phyloP scores from a whole-genome alignment of 2,329 filamentous ascomycete species.

The Teratosphaeria viscida region DNA sequence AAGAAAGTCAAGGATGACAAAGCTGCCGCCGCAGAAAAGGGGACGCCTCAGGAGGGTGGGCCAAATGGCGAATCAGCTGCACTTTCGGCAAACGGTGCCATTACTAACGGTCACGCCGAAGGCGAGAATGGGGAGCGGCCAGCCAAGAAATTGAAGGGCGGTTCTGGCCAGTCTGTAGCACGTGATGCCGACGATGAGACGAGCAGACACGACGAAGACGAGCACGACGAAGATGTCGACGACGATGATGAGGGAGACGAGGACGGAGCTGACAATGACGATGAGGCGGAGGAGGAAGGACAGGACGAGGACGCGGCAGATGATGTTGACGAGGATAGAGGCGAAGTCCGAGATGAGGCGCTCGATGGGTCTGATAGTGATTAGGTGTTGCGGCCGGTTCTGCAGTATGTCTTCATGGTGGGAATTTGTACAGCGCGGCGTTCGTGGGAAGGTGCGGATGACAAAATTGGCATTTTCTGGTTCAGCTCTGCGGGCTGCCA shows the following conservation, averaged over 20 bases:
- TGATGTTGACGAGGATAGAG: constrained; percentile 29
- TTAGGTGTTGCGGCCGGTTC: constrained; percentile 4
- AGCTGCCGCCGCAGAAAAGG: constrained; percentile 16
- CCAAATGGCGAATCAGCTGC: constrained; percentile 7
- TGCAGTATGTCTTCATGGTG: background rate
- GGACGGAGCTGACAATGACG: constrained; percentile 32
- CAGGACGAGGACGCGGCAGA: constrained; percentile 37
- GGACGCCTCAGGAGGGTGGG: constrained; percentile 7
- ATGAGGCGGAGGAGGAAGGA: constrained; percentile 41
- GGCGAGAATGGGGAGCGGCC: constrained; percentile 36
- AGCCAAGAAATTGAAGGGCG: constrained; percentile 41
- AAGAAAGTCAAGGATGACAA: constrained; percentile 60
- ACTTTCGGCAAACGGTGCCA: constrained; percentile 16
- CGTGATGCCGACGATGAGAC: constrained; percentile 32
- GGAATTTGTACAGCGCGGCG: background rate
- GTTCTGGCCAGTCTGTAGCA: constrained; percentile 27
- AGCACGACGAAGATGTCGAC: constrained; percentile 41
- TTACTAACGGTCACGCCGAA: constrained; percentile 10
- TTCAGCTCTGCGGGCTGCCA: no score
- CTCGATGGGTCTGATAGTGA: constrained; percentile 26
- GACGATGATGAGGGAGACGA: constrained; percentile 42
- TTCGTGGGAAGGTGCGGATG: background rate
- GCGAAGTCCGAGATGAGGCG: constrained; percentile 36
- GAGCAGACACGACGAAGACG: constrained; percentile 29
- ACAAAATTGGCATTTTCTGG: background rate